A percentile compares a stretch with the other conserved stretches of the same genome.
These are phyloP conservation scores for Graphilbum fragrans DNA, from an alignment of 2,329 filamentous ascomycete genomes.

Conservation along the genomic window DNA sequence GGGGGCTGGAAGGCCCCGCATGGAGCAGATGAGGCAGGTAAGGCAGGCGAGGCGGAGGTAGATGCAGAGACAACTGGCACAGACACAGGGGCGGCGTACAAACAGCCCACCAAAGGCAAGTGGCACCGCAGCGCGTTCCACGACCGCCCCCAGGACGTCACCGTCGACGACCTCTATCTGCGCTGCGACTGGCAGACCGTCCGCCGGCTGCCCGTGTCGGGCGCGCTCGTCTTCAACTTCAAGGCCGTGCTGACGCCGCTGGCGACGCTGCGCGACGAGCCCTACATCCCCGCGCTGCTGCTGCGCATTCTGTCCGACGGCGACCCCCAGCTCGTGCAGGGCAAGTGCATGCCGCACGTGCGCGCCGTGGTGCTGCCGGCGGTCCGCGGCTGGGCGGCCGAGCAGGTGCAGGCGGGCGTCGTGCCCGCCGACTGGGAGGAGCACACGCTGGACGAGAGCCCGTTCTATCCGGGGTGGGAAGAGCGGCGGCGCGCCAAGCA, in stretches of 20 bases:
- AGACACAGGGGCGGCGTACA: no score
- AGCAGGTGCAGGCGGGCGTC: neutral
- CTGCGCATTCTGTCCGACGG: slow-evolving; percentile 59
- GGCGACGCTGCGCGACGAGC: slow-evolving; percentile 55
- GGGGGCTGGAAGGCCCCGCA: no score
- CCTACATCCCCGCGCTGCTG: slow-evolving; percentile 57
- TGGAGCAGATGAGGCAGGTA: neutral
- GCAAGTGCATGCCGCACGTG: slow-evolving; percentile 4
- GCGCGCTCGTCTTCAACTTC: slow-evolving; percentile 74
- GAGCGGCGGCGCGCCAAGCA: neutral
- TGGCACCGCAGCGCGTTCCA: neutral
- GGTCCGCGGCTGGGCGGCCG: neutral
- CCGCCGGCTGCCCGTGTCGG: slow-evolving; percentile 64
- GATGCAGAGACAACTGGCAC: no score
- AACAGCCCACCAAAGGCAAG: no score
- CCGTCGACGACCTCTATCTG: slow-evolving; percentile 46
- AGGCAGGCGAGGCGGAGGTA: no score
- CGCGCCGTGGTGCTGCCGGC: slow-evolving; percentile 1
- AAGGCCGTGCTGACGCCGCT: slow-evolving; percentile 75
- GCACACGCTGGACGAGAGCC: neutral
- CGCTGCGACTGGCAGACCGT: slow-evolving; percentile 85
- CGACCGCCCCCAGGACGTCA: slow-evolving; percentile 22
- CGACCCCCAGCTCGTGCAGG: slow-evolving; percentile 10
- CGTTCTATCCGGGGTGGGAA: slow-evolving; percentile 4
- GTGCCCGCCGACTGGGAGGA: slow-evolving; percentile 1